phyloP scores from a whole-genome alignment of 179 eudicot species.

The Silene noctiflora region DNA sequence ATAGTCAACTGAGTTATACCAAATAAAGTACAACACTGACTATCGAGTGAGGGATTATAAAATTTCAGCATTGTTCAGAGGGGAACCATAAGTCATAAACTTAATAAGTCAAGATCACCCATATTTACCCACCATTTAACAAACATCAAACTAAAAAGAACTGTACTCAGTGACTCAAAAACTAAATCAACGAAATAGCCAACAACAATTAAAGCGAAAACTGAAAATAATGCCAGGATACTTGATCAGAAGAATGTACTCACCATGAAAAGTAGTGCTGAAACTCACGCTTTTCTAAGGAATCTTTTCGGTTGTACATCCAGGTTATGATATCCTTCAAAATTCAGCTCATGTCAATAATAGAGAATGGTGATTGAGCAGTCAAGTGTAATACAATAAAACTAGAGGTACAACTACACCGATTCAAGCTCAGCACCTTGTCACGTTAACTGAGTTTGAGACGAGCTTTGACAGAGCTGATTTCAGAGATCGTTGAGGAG shows the following conservation, averaged over 20 bases:
- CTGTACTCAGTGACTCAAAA: not conserved
- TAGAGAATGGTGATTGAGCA: constrained; percentile 5
- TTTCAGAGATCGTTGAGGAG: not conserved
- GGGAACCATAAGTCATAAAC: not conserved
- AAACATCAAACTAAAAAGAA: not conserved
- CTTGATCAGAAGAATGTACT: constrained; percentile 25
- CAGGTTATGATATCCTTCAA: constrained; percentile 64
- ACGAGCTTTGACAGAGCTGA: not conserved
- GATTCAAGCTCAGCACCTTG: not conserved
- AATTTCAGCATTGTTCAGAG: not conserved
- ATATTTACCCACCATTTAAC: not conserved
- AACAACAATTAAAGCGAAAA: not conserved
- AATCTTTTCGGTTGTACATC: constrained; percentile 59
- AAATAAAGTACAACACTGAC: not conserved
- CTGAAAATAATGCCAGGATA: not conserved
- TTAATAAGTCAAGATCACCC: not conserved
- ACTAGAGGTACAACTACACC: not conserved
- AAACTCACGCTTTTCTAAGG: constrained; percentile 71
- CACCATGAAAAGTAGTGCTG: constrained; percentile 78
- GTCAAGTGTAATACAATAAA: not conserved
- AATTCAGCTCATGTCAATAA: constrained; percentile 10
- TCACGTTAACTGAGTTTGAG: not conserved
- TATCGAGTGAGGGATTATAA: not conserved
- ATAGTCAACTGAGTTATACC: not conserved
- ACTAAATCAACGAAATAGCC: not conserved